A percentile compares a stretch with the other conserved stretches of the same genome.
These are phyloP conservation scores for Debaryomyces sp. DNA, from an alignment of 1,139 yeast genomes.

Conservation along the genomic window DNA sequence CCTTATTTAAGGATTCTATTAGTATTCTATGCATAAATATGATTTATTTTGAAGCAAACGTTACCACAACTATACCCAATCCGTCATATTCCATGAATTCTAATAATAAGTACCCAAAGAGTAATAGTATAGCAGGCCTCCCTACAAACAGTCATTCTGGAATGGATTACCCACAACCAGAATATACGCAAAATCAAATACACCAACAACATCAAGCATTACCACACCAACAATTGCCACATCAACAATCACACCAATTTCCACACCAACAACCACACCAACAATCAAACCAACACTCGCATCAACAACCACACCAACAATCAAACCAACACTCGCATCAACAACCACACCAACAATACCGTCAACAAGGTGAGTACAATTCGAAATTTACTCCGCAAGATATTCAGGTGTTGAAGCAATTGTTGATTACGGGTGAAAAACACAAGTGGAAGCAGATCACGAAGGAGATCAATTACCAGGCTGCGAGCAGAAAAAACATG, in stretches of 20 bases:
- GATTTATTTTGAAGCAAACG: conserved; percentile 24
- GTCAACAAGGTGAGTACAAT: conserved; percentile 1
- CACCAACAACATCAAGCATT: conserved; percentile 2
- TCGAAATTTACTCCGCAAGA: conserved; percentile 39
- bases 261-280: too few relatives aligned
- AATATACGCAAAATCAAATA: conserved; percentile 3
- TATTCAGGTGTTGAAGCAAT: conserved; percentile 40
- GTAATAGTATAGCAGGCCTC: neutral
- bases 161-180: conserved; percentile 1
- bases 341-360: conserved; percentile 10
- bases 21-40: conserved; percentile 8
- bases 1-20: neutral
- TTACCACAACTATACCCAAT: conserved; percentile 20
- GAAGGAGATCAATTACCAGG: conserved; percentile 39
- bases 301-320: conserved; percentile 6
- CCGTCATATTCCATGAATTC: conserved; percentile 13
- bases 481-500: conserved; percentile 18
- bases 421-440: conserved; percentile 45
- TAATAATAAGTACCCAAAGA: conserved; percentile 2
- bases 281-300: conserved; percentile 6
- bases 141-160: neutral
- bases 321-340: conserved; percentile 8
- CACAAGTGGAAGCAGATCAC: conserved; percentile 53
- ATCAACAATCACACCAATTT: conserved; percentile 9
- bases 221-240: neutral